Evolutionary conservation across 208 protist species (phyloP), one percentile per base, ranked within the genome.

Genomic region (Vickermania ingenoplastis): DNA sequence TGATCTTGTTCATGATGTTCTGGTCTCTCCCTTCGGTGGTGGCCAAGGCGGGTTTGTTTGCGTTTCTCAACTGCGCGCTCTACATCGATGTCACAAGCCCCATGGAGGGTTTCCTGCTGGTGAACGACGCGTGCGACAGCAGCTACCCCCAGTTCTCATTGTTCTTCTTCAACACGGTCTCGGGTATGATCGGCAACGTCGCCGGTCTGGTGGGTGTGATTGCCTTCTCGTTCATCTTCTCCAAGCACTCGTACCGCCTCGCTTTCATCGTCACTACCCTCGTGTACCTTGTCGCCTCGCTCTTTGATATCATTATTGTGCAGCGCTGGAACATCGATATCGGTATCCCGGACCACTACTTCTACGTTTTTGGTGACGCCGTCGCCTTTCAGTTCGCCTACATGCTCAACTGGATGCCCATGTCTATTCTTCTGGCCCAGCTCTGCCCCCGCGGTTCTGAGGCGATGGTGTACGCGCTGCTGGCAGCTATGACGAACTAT

Each of bases 371-470:
- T 7, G 80, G 80, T 62, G 74, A 87, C 67, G 71, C 73, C 17
- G 66, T 88, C 17, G 71, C 83, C 30, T 71, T 66, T 30, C 36
- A 78, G 50, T 63, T 74, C 14, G 67, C 63, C 61, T 64, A 53
- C 59, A 70, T 80, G 54, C 53, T 88, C 29, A 63, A 73, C 11
- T 74, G 57, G 45, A 88, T 84, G 81, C 81, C 81, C 5, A 61
- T 57, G 54, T 55, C 71, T 51, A 53, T 88, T 14, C 71, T 88
- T 41, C 54, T 83, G 28, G 77, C 81, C 2, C 69, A 64, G 5
- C 57, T 87, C 31, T 81, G 73, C 62, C 80, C 80, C 5, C 67
- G 74, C 27, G 80, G 80, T 13, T 73, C 65, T n/a, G 80, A 87
- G 58, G 69, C 62, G 24, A 75, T 70, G 11, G 73, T 73, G 55